Evolutionary conservation across 257 asterid genomes (phyloP), one percentile per base, ranked within the genome.

Genomic region (Verbena officinalis): DNA sequence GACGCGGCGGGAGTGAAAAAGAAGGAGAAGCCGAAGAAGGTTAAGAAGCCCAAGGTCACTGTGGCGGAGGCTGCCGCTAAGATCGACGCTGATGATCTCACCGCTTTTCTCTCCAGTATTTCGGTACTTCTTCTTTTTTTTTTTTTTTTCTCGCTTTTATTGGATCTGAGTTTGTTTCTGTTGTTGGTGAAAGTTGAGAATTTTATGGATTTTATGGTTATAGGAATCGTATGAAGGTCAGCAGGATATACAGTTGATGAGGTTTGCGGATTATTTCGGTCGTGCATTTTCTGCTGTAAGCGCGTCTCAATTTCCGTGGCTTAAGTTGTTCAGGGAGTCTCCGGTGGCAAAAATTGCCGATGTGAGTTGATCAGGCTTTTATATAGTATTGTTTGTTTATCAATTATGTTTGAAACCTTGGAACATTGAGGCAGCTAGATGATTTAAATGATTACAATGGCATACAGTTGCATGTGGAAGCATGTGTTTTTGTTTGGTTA

Each of bases 201-300:
- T 11, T 33, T 51, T 36, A 9, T 23, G 48, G 14, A 1, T 12
- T 58, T 56, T 43, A 16, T 64, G 39, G 48, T 45, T 33, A 62
- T 65, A 89, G 98, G 96, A 77, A 33, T 89, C 96, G 33, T 85
- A 83, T 64, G 97, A 80, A 66, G 86, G 86, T 62, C 84, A 89
- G 46, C 85, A 83, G 62, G 97, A 92, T 22, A 84, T 89, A 59
- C 97, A 83, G 38, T 70, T 92, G 86, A 86, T 85, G 95, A 82
- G 95, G 59, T 89, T 92, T 72, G 96, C 97, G 23, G 98, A 92
- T 77, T 92, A 92, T 65, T 89, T 89, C 52, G 96, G 98, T 24
- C 92, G 93, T 61, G 93, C 91, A 45, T 92, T 92, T 78, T 86
- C 97, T 4, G 82, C 78, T 0, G 98, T 92, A 39, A 68, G 71